Evolutionary conservation across 1,139 yeast species (phyloP).

Genomic region (Taphrina betulina): DNA sequence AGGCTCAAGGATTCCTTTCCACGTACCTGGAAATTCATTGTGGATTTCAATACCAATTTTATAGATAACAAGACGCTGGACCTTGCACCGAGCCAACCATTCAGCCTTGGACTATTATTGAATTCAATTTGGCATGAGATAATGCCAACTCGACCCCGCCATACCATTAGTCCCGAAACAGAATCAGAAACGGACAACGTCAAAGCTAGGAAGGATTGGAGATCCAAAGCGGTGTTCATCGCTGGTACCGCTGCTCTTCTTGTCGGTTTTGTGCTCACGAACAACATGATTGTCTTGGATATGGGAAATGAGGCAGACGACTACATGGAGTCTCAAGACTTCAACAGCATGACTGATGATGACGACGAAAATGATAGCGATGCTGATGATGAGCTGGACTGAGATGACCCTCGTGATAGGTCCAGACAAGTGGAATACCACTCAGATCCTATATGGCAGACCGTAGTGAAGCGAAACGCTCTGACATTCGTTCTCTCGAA

Average conservation of each 20-base stretch:
- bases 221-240: constrained; percentile 7
- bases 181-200: background rate
- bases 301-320: constrained; percentile 17
- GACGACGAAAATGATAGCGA: background rate
- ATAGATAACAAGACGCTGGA: background rate
- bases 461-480: too few species aligned
- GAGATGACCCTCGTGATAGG: too few species aligned
- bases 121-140: background rate
- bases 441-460: too few species aligned
- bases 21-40: constrained; percentile 16
- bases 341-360: background rate
- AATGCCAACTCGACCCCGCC: too few species aligned
- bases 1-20: constrained; percentile 18
- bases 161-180: background rate
- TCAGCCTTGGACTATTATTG: background rate
- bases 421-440: too few species aligned
- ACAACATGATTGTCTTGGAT: constrained; percentile 14
- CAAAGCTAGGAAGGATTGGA: constrained; percentile 7
- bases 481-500: too few species aligned
- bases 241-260: constrained; percentile 4
- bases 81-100: background rate
- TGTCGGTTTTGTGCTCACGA: constrained; percentile 7
- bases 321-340: background rate
- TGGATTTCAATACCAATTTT: constrained; percentile 6
- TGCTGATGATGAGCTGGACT: background rate